Conservation (phyloP, 768 basidiomycete species). For the Chalciporus pseudorubinellus region DNA sequence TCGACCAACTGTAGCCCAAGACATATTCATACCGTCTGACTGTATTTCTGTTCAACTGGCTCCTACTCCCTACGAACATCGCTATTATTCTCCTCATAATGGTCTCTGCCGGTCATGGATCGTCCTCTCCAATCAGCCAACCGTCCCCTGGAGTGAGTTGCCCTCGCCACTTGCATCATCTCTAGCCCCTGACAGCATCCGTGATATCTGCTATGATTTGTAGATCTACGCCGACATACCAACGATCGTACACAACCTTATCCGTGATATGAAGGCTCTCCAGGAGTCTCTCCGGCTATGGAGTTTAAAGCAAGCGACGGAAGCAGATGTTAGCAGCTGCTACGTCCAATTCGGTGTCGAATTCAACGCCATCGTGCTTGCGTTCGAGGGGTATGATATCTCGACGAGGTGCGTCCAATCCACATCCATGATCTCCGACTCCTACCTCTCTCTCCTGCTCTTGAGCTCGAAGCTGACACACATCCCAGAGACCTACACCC, state of each 20-base stretch:
- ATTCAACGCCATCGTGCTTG: conserved; percentile 75
- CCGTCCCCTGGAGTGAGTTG: background rate
- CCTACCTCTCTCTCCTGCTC: background rate
- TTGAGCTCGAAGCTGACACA: background rate
- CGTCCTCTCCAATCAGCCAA: background rate
- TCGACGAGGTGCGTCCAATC: conserved; percentile 62
- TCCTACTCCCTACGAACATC: background rate
- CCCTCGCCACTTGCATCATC: background rate
- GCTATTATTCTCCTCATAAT: background rate
- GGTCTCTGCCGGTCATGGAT: conserved; percentile 16
- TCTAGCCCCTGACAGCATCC: background rate
- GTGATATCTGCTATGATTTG: background rate
- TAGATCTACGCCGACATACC: conserved; percentile 46
- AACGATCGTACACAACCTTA: conserved; percentile 59
- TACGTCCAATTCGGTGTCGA: conserved; percentile 89
- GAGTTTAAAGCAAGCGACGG: conserved; percentile 56
- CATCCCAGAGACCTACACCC: conserved; percentile 37
- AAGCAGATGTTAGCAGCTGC: conserved; percentile 79
- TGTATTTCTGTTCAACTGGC: background rate
- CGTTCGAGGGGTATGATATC: conserved; percentile 73
- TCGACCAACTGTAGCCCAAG: background rate
- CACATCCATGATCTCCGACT: background rate
- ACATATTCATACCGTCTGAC: background rate
- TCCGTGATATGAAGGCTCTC: conserved; percentile 80
- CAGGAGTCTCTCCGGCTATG: conserved; percentile 71